Evolutionary conservation across 164 flowering plant genomes (phyloP), one percentile per base, ranked within the genome.

Genomic region (Piper longum): DNA sequence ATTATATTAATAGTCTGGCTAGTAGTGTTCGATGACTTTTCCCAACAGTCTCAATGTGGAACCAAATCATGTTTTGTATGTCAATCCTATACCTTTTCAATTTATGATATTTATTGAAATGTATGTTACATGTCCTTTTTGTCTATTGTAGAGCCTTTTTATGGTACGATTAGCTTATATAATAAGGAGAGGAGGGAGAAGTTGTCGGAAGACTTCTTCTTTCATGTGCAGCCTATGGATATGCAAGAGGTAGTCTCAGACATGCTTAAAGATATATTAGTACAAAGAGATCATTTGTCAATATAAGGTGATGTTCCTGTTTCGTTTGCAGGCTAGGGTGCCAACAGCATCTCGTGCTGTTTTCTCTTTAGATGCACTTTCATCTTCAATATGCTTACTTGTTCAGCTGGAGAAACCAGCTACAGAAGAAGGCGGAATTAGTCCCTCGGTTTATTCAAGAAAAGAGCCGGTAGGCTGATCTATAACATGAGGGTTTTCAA

Each of bases 151-250:
- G 99, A 93, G 79, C 97, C 99, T 41, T 93, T 93, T 72, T 79
- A 80, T 82, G 99, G 99, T 52, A 90, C 97, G 56, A 84, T 93
- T 69, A 88, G 92, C 81, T 77, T 90, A 63, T 90, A 90, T 68
- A 88, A 90, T 80, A 77, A 82, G 79, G 99, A 90, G 78, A 86
- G 91, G 73, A 80, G 91, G 70, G 99, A 93, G 72, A 90, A 88
- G 60, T 72, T 90, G 72, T 93, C 99, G 36, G 99, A 93, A 72
- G 97, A 93, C 77, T 93, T 88, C 79, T 71, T 79, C 71, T 93
- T 93, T 68, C 82, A 70, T 17, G 69, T 80, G 42, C 69, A 77
- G 61, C 92, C 97, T 26, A 64, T 85, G 55, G 99, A 88, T 71
- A 66, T 76, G 75, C 85, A 81, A 67, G 91, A 88, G 76, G 99